Base-by-base conservation (phyloP, 805 yeast species). In the Candida hispaniensis region DNA sequence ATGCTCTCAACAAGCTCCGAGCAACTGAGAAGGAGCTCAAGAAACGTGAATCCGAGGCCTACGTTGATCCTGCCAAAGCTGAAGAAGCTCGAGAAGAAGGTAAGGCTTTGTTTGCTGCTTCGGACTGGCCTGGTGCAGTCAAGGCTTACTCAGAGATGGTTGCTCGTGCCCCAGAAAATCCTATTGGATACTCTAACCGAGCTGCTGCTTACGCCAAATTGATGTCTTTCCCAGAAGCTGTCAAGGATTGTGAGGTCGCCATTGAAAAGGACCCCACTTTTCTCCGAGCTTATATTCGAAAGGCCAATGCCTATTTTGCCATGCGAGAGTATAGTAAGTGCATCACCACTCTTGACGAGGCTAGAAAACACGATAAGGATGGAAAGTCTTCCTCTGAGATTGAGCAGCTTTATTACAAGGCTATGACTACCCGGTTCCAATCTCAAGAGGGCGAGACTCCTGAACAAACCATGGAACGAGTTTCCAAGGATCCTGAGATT, bases 61-160 rank as follows among this genome's bases (percentile, higher is more conserved):
- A 86, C 56, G 60, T 88, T 47, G 79, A 85, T 56, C 93, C 94
- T 21, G 95, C 66, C 48, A 76, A 81, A 61, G 96, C 97, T 7
- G 97, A 88, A 59, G 88, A 75, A 56, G 96, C 97, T 14, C 79
- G 98, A 62, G 65, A 83, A 42, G 69, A 75, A 59, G 99, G 99
- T 58, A 88, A 81, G 59, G 88, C 80, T 14, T 73, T 59, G 52
- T 91, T 91, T 70, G 73, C 79, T 41, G 78, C 80, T 48, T 91
- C 82, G 32, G 94, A 88, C 59, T 88, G 94, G 95, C 97, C 98
- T 44, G 75, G 67, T 45, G 96, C 97, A 14, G 95, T 91, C 26
- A 79, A 80, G 57, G 79, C 94, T 4, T 91, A 91, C 61, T 69
- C 93, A 32, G 98, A 91, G 62, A 91, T 91, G 86, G 67, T 88